A percentile compares a stretch with the other conserved stretches of the same genome.
Conservation (phyloP, 176 grass and related monocot genomes). For the Carex cristatella region DNA sequence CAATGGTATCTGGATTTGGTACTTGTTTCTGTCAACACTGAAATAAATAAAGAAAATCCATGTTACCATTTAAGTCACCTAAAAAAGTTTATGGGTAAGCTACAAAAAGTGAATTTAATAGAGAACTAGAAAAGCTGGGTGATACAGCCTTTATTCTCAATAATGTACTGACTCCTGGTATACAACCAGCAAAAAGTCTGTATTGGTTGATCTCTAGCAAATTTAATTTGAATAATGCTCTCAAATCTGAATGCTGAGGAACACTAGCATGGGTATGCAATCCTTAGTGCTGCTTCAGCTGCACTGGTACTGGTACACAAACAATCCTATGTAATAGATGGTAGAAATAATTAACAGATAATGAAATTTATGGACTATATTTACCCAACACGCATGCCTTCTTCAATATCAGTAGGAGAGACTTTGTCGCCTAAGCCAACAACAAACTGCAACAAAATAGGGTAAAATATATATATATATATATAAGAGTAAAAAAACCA, state of each 20-base stretch:
- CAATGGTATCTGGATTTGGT: constrained; percentile 90
- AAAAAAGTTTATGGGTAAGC: neutral
- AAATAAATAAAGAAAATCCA: constrained; percentile 18
- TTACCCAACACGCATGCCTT: constrained; percentile 96
- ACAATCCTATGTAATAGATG: neutral
- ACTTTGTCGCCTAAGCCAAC: constrained; percentile 92
- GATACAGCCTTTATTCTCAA: neutral
- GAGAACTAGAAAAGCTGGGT: neutral
- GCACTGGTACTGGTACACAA: neutral
- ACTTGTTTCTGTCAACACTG: constrained; percentile 93
- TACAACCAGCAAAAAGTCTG: neutral
- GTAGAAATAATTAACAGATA: constrained; percentile 1
- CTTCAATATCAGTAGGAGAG: constrained; percentile 91
- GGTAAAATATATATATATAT: neutral
- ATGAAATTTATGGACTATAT: neutral
- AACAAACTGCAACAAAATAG: constrained; percentile 58
- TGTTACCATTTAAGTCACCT: neutral
- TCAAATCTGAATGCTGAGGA: neutral
- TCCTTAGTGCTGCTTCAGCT: neutral
- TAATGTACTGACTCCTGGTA: neutral
- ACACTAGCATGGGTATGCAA: neutral
- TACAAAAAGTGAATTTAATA: constrained; percentile 2
- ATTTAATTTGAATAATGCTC: neutral
- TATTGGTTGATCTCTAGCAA: neutral
- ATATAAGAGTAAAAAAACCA: neutral